Evolutionary conservation across 495 filamentous ascomycete species (phyloP).

Genomic region (Xylaria castorea): DNA sequence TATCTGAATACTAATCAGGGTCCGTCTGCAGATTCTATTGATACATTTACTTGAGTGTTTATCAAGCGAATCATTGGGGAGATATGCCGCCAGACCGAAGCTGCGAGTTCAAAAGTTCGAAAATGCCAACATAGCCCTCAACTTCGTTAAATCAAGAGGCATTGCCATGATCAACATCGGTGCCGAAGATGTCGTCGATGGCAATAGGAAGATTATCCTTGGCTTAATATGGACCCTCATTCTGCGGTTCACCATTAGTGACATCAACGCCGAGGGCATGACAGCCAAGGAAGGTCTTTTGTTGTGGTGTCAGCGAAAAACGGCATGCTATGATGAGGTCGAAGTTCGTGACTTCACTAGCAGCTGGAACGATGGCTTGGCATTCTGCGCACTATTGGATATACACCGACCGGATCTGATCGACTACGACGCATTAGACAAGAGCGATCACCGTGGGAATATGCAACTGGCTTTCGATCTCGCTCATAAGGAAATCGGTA

Average conservation of each 20-base stretch:
- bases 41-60: slow-evolving; percentile 97
- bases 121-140: slow-evolving; percentile 94
- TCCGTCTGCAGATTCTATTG: slow-evolving; percentile 73
- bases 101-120: slow-evolving; percentile 97
- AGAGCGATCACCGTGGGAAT: slow-evolving; percentile 92
- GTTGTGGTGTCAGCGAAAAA: slow-evolving; percentile 98
- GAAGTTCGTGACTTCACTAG: slow-evolving; percentile 91
- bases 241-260: slow-evolving; percentile 95
- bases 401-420: slow-evolving; percentile 97
- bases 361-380: slow-evolving; percentile 97
- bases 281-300: slow-evolving; percentile 95
- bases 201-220: slow-evolving; percentile 95
- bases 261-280: slow-evolving; percentile 98
- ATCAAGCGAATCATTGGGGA: slow-evolving; percentile 88
- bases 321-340: slow-evolving; percentile 96
- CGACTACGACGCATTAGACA: slow-evolving; percentile 93
- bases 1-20: slow-evolving; percentile 2
- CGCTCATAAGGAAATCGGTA: slow-evolving; percentile 94
- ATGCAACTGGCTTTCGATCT: slow-evolving; percentile 98
- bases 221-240: slow-evolving; percentile 98
- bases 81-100: slow-evolving; percentile 94
- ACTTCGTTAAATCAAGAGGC: slow-evolving; percentile 87
- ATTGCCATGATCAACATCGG: slow-evolving; percentile 99
- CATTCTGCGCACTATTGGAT: slow-evolving; percentile 94
- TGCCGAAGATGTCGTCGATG: slow-evolving; percentile 97